Base-by-base conservation (phyloP, 2,329 filamentous ascomycete species). In the Hymenoscyphus repandus region DNA sequence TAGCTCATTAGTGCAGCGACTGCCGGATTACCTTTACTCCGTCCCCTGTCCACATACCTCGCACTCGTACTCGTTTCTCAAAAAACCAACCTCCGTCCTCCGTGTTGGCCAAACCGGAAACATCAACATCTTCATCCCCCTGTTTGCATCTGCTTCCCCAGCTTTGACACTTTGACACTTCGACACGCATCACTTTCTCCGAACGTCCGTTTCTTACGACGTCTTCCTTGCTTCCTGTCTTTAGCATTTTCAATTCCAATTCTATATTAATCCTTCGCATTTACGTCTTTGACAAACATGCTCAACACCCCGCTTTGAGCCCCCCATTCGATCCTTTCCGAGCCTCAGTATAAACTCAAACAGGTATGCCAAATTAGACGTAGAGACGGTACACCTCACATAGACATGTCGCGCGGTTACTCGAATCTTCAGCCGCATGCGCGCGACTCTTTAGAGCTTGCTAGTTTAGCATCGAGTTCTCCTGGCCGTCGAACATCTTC, bases 381-480 rank as follows among this genome's bases (percentile, higher is more conserved):
- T 33, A 42, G 17, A 44, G 31, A 15, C 17, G 3, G 9, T 39
- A 11, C 20, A 30, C 18, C 34, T 18, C 27, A 33, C 11, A 50
- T 43, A 55, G 64, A 42, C 43, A 66, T 65, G 64, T 60, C 59
- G 56, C 61, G 57, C 53, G 53, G 54, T 30, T 65, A 62, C 45
- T 57, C 62, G 18, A 59, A 51, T 38, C 56, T 64, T 13, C 60
- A 64, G 47, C 59, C 62, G 9, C 55, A 64, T 58, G 58, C 61
- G 50, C 88, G 93, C 72, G 93, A 99, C 77, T 97, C 92, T 42
- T 83, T 99, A 65, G 93, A 99, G 74, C 86, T 99, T 52, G 93
- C 91, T 54, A 96, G 91, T 47, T 83, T 99, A 57, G 93, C 92
- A 53, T 95, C 90, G 55, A 91, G 87, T 34, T 90, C 86, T 60